Evolutionary conservation across 139 green algal species (phyloP).

Genomic region (Chlamydomonas incerta): DNA sequence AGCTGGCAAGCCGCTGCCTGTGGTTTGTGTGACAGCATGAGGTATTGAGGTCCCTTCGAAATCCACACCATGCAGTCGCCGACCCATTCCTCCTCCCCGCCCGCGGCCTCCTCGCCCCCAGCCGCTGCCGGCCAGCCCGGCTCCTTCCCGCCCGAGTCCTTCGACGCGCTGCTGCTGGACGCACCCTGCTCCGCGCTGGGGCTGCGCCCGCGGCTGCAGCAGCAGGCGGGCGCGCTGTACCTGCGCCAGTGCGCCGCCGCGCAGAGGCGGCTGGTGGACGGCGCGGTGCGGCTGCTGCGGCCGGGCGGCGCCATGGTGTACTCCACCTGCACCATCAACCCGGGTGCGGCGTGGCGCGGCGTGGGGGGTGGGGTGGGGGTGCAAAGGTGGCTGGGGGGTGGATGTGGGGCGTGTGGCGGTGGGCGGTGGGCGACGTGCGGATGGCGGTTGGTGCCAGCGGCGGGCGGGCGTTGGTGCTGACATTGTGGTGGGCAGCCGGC

Average conservation of each 20-base stretch:
- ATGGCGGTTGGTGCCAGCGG: too few relatives aligned
- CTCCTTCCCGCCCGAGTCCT: slow-evolving; percentile 68
- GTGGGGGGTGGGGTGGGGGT: too few relatives aligned
- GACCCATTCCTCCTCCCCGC: too few relatives aligned
- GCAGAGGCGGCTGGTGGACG: slow-evolving; percentile 66
- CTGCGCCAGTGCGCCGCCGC: not conserved
- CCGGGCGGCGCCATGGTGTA: slow-evolving; percentile 88
- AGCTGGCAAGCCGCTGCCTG: not conserved
- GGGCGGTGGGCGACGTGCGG: too few relatives aligned
- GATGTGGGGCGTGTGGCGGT: too few relatives aligned
- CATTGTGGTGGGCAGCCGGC: too few relatives aligned
- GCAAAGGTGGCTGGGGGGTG: too few relatives aligned
- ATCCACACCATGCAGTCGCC: too few relatives aligned
- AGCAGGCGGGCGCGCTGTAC: not conserved
- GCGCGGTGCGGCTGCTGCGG: slow-evolving; percentile 81
- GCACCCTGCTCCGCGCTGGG: slow-evolving; percentile 89
- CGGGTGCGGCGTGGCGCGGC: slow-evolving; percentile 49
- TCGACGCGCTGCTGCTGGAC: slow-evolving; percentile 90
- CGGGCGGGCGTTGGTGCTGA: too few relatives aligned
- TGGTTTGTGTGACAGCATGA: too few relatives aligned
- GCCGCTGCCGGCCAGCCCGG: not conserved
- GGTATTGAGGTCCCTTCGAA: too few relatives aligned
- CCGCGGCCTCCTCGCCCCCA: too few relatives aligned
- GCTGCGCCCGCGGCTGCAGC: slow-evolving; percentile 75
- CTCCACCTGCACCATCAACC: slow-evolving; percentile 92